phyloP scores from a whole-genome alignment of 495 filamentous ascomycete genomes.

The Corynascus novoguineensis region DNA sequence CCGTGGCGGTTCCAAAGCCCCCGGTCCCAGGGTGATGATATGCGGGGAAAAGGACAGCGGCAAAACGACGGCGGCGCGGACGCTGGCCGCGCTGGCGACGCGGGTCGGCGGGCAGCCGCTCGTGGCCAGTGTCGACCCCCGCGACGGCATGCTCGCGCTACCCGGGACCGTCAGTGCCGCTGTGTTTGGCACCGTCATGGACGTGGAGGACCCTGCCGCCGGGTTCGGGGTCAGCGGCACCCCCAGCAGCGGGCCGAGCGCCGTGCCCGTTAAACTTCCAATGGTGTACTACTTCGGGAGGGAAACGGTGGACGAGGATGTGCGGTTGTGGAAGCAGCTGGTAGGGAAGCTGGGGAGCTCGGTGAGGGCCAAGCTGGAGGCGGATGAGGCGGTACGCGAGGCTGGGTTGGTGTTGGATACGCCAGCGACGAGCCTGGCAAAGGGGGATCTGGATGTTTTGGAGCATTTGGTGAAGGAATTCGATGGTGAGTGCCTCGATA shows the following conservation, averaged over 20 bases:
- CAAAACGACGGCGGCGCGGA: slow-evolving; percentile 79
- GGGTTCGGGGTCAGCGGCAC: slow-evolving; percentile 82
- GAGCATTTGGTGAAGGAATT: slow-evolving; percentile 85
- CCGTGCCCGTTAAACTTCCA: slow-evolving; percentile 83
- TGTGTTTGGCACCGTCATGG: slow-evolving; percentile 76
- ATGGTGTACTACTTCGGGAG: slow-evolving; percentile 87
- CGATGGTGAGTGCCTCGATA: slow-evolving; percentile 47
- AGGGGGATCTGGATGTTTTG: slow-evolving; percentile 62
- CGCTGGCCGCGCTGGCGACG: slow-evolving; percentile 75
- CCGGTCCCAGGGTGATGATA: slow-evolving; percentile 75
- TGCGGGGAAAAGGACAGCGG: slow-evolving; percentile 76
- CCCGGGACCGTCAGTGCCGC: slow-evolving; percentile 81
- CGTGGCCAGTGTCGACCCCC: slow-evolving; percentile 80
- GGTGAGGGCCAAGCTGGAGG: slow-evolving; percentile 69
- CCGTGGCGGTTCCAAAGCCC: neutral
- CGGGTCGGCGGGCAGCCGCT: slow-evolving; percentile 70
- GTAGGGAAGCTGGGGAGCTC: slow-evolving; percentile 73
- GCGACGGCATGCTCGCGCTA: slow-evolving; percentile 77
- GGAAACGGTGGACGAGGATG: slow-evolving; percentile 67
- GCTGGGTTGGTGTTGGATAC: slow-evolving; percentile 86
- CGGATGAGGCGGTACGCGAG: slow-evolving; percentile 62
- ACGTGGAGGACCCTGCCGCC: slow-evolving; percentile 62
- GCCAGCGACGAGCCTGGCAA: slow-evolving; percentile 55
- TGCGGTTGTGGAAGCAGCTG: slow-evolving; percentile 64
- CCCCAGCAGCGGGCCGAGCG: slow-evolving; percentile 82